A percentile compares a stretch with the other conserved stretches of the same genome.
Conservation (phyloP, 768 basidiomycete species). For the Tylopilus felleus region DNA sequence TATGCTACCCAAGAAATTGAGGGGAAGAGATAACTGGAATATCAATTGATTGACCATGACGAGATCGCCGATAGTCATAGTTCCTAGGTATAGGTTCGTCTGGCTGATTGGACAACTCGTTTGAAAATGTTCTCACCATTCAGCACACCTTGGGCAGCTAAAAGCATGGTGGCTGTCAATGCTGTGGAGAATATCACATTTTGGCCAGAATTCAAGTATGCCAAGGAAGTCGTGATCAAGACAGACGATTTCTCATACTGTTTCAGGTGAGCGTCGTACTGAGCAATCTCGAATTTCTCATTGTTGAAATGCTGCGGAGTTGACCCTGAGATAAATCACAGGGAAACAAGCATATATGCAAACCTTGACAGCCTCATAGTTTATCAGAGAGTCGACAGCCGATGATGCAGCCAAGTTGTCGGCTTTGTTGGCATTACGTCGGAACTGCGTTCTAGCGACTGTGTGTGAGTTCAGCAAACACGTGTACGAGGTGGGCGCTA, state of each 20-base stretch:
- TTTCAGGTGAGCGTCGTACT: slow-evolving; percentile 87
- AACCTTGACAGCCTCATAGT: slow-evolving; percentile 98
- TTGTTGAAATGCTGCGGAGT: slow-evolving; percentile 89
- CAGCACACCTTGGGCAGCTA: slow-evolving; percentile 92
- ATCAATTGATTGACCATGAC: slow-evolving; percentile 99
- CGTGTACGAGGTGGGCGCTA: slow-evolving; percentile 9
- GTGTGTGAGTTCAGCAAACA: background rate
- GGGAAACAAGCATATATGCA: slow-evolving; percentile 3
- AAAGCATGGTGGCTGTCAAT: slow-evolving; percentile 91
- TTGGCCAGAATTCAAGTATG: slow-evolving; percentile 93
- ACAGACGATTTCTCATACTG: slow-evolving; percentile 89
- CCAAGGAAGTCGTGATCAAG: slow-evolving; percentile 92
- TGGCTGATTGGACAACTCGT: background rate
- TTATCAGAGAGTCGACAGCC: slow-evolving; percentile 94
- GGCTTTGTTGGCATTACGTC: slow-evolving; percentile 91
- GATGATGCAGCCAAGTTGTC: slow-evolving; percentile 95
- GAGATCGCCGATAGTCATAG: slow-evolving; percentile 97
- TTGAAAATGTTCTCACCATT: slow-evolving; percentile 51
- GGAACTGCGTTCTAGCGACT: slow-evolving; percentile 74
- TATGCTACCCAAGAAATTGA: slow-evolving; percentile 96
- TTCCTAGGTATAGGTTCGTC: slow-evolving; percentile 48
- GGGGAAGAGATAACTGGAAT: slow-evolving; percentile 92
- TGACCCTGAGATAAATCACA: background rate
- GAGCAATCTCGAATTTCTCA: slow-evolving; percentile 83
- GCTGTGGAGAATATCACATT: slow-evolving; percentile 95